Base-by-base conservation (phyloP, 1,284 basidiomycete species). In the Erythrobasidium hasegawianum region DNA sequence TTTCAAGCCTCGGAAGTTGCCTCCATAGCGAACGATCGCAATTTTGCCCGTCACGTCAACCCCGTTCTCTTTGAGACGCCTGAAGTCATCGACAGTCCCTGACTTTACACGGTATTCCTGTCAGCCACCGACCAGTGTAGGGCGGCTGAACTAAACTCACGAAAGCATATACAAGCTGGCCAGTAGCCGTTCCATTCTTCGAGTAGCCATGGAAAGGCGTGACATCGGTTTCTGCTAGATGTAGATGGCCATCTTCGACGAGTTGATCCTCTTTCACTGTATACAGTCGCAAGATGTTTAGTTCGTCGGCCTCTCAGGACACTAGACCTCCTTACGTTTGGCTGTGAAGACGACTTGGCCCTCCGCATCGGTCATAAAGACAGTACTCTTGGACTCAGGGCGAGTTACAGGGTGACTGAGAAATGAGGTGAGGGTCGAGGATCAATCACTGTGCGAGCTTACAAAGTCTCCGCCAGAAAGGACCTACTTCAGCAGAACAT, bases 11-110 rank as follows among this genome's bases (percentile, higher is more conserved):
- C 94, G 86, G 81, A 90, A 90, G 65, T 84, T 76, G 22, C 77
- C 76, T 13, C 91, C 93, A 75, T 97, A 97, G 60, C 90, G 87
- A 59, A 84, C 83, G 13, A 97, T 80, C n/a, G 87, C 87, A 66
- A 97, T 86, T 73, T 88, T 89, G 61, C 86, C 90, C 0, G 82
- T 86, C 62, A 95, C 80, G 73, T 91, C 82, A 53, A 86, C 81
- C 5, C 90, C 80, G 68, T 79, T 74, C 27, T 76, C 77, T 41
- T 82, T 78, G 8, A 89, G 81, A 27, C 81, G 78, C 39, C 85
- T 86, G 72, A 87, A 91, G 75, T 93, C 90, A 73, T 85, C 82
- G 77, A 88, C 87, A 3, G 80, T 80, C 1, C 92, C 91, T 69
- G 90, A 90, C 61, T 64, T n/a, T 27, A 14, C n/a, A 39, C 1